Conservation (phyloP, 78 protist species). For the Cavenderia fasciculata region DNA sequence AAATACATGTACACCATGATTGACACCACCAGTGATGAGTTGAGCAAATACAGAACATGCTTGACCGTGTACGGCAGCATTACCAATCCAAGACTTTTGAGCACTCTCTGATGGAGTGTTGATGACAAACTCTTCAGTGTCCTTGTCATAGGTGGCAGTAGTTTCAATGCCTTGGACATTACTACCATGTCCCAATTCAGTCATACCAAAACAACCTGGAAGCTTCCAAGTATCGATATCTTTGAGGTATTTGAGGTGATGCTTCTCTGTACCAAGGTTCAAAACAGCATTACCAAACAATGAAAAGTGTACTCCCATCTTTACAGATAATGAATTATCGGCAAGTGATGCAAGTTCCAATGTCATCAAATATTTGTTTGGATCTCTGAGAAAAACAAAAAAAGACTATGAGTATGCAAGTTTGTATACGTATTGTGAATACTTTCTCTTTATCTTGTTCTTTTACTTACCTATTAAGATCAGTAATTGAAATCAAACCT, state of each 20-base stretch:
- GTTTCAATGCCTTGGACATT: slow-evolving; percentile 89
- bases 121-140: slow-evolving; percentile 66
- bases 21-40: slow-evolving; percentile 56
- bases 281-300: slow-evolving; percentile 81
- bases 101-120: slow-evolving; percentile 82
- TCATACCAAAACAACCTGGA: slow-evolving; percentile 84
- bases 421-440: not conserved
- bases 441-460: not conserved
- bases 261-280: slow-evolving; percentile 80
- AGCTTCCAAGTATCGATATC: slow-evolving; percentile 73
- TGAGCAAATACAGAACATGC: slow-evolving; percentile 84
- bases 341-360: slow-evolving; percentile 32
- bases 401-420: not conserved
- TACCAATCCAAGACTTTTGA: slow-evolving; percentile 94
- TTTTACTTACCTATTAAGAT: slow-evolving; percentile 44
- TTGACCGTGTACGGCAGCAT: slow-evolving; percentile 82
- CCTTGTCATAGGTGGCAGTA: slow-evolving; percentile 86
- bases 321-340: slow-evolving; percentile 73
- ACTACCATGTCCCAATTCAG: slow-evolving; percentile 87
- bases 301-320: slow-evolving; percentile 81
- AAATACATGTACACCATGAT: slow-evolving; percentile 84
- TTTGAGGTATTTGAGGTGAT: slow-evolving; percentile 78
- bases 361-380: slow-evolving; percentile 67
- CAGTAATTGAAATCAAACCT: slow-evolving; percentile 57
- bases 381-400: slow-evolving; percentile 17